Percentiles rank a stretch among this genome's conserved stretches.
Conservation (phyloP, 345 rosid species). For the Acer negundo region DNA sequence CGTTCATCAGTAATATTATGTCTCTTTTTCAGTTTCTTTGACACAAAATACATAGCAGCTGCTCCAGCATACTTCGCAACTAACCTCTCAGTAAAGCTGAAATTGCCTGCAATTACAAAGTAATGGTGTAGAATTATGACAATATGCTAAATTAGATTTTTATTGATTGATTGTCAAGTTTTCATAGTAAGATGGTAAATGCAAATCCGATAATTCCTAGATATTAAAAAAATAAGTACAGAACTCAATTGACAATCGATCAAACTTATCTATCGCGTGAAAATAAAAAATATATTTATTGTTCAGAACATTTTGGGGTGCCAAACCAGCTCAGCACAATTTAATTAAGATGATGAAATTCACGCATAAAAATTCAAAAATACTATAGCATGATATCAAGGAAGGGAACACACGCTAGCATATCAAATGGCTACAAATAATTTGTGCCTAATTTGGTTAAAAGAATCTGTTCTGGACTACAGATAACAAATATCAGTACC, state of each 20-base stretch:
- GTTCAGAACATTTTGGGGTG: not conserved
- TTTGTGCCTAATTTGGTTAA: not conserved
- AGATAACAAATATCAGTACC: not conserved
- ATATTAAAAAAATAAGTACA: not conserved
- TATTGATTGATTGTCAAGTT: not conserved
- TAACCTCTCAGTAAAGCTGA: constrained; percentile 78
- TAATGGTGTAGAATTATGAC: not conserved
- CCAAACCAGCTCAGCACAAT: not conserved
- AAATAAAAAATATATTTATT: too few species aligned
- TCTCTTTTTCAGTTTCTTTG: constrained; percentile 89
- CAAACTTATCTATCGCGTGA: not conserved
- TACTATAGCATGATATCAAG: not conserved
- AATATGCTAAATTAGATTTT: not conserved
- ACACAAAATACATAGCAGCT: constrained; percentile 87
- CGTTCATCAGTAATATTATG: constrained; percentile 91
- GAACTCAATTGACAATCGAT: not conserved
- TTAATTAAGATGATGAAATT: not conserved
- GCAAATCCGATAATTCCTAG: not conserved
- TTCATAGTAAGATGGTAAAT: not conserved
- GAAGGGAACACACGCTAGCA: not conserved
- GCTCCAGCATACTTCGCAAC: constrained; percentile 90
- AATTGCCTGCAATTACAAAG: constrained; percentile 61
- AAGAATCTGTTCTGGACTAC: not conserved
- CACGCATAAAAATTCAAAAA: not conserved
- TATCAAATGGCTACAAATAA: not conserved